Conservation (phyloP, 106 monocot species). For the Agapanthus africanus region DNA sequence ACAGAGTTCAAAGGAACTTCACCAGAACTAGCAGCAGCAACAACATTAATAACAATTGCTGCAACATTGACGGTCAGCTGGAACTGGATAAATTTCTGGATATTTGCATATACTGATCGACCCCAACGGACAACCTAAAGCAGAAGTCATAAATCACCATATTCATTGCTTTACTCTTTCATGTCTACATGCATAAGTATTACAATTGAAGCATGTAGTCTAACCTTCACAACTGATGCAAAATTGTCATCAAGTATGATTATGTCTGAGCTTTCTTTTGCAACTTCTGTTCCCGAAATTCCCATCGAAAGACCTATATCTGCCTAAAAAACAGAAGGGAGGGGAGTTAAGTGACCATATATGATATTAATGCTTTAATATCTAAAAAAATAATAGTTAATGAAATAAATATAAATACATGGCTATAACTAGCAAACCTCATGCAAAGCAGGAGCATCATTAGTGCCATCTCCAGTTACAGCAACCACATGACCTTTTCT, state of each 20-base stretch:
- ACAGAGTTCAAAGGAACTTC: constrained; percentile 80
- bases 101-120: constrained; percentile 82
- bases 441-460: constrained; percentile 87
- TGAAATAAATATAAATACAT: not conserved
- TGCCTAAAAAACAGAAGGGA: constrained; percentile 39
- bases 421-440: constrained; percentile 35
- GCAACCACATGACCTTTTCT: constrained; percentile 68
- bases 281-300: constrained; percentile 81
- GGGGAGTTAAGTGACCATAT: constrained; percentile 1
- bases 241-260: constrained; percentile 83
- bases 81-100: constrained; percentile 95
- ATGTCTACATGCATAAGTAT: not conserved
- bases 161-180: not conserved
- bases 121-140: constrained; percentile 93
- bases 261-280: constrained; percentile 81
- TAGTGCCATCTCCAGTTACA: constrained; percentile 93
- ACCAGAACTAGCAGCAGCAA: constrained; percentile 71
- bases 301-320: constrained; percentile 91
- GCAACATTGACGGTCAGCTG: constrained; percentile 93
- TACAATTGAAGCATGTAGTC: not conserved
- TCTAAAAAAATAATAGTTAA: not conserved
- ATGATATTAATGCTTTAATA: not conserved
- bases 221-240: constrained; percentile 74
- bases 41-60: constrained; percentile 79
- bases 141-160: not conserved